Base-by-base conservation (phyloP, 345 rosid genomes). In the Syzygium aqueum region DNA sequence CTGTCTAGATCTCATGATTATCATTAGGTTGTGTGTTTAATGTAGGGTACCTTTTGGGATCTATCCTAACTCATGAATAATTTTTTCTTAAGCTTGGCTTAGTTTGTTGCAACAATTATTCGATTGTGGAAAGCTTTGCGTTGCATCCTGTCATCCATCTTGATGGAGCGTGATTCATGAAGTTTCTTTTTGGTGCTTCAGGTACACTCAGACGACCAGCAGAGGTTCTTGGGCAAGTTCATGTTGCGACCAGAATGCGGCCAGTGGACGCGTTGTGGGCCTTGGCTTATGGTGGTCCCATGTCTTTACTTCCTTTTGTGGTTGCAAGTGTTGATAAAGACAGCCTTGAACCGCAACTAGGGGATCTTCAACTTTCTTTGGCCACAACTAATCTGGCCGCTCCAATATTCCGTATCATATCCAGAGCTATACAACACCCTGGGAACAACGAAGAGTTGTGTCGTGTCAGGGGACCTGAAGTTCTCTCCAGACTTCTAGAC, bases 221-320 rank as follows among this genome's bases (percentile, higher is more conserved):
- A 82, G 99, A 98, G 92, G 97, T 98, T 90, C 99, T 98, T 87
- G 99, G 99, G 91, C 99, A 98, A 93, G 98, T 96, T 59, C 97
- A 95, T 93, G 95, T 98, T 88, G 99, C 98, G 63, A 91, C 93
- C 53, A 94, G 99, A 93, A 94, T 93, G 93, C 93, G 95, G 88
- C 94, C 99, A 22, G 94, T 91, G 88, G 98, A 98, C 90, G 96
- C 99, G 86, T 89, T 98, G 86, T 96, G 99, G 99, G 99, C 99
- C 63, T 90, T 96, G 90, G 96, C 98, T 86, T 92, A 94, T 89
- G 99, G 99, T 85, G 99, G 99, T 73, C 99, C 99, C 89, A 89
- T 98, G 96, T 96, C 95, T 87, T 92, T 97, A 89, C 98, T 97
- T 93, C 99, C 99, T 90, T 84, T 98, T 88, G 93, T 91, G 16